Conservation (phyloP, 2,329 filamentous ascomycete species). For the Stemphylium beticola region DNA sequence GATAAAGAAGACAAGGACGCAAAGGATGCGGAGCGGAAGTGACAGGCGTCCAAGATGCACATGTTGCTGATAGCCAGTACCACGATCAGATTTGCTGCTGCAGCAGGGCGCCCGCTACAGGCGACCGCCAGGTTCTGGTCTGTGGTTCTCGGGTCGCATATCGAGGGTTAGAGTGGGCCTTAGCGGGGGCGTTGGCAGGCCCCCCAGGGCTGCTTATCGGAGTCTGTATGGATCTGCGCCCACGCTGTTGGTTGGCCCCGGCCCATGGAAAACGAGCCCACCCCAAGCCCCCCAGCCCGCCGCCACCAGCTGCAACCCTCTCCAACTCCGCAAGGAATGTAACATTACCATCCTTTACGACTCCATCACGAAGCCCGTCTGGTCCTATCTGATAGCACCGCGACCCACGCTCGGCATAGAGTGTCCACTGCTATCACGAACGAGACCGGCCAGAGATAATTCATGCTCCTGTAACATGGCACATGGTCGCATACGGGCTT, state of each 20-base stretch:
- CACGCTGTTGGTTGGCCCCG: constrained; percentile 12
- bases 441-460: not conserved
- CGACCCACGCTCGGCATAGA: too few species aligned
- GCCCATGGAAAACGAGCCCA: too few species aligned
- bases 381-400: too few species aligned
- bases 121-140: constrained; percentile 14
- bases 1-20: not conserved
- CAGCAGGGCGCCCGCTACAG: constrained; percentile 5
- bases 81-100: too few species aligned
- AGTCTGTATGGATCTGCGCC: not conserved
- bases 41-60: not conserved
- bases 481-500: constrained; percentile 25
- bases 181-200: constrained; percentile 1
- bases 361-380: too few species aligned
- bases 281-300: too few species aligned
- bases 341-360: too few species aligned
- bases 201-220: constrained; percentile 5
- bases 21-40: not conserved
- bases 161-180: constrained; percentile 6
- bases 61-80: too few species aligned
- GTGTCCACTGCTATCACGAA: constrained; percentile 1
- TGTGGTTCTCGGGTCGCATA: constrained; percentile 12
- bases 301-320: too few species aligned
- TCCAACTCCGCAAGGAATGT: too few species aligned
- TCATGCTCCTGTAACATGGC: constrained; percentile 31